A percentile compares a stretch with the other conserved stretches of the same genome.
These are phyloP conservation scores for Hypoxylon fuscum DNA, from an alignment of 495 filamentous ascomycete genomes.

Conservation along the genomic window DNA sequence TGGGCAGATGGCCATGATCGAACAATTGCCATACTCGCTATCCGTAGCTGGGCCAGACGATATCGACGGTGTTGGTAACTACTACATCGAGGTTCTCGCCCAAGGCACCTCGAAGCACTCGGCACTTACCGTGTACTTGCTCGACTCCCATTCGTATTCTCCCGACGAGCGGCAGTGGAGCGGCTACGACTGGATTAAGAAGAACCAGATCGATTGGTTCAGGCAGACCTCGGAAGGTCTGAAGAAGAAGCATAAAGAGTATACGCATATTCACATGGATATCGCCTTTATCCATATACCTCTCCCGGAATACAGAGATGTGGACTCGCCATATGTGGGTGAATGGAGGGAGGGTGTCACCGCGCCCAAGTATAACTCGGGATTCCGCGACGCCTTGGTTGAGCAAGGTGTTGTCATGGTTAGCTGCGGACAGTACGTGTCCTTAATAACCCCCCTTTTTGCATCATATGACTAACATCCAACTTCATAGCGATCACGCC, in stretches of 20 bases:
- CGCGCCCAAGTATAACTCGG: conserved; percentile 86
- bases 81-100: conserved; percentile 89
- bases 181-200: conserved; percentile 97
- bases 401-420: conserved; percentile 86
- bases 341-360: conserved; percentile 79
- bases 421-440: conserved; percentile 85
- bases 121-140: conserved; percentile 89
- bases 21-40: conserved; percentile 88
- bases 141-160: conserved; percentile 92
- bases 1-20: conserved; percentile 82
- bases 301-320: conserved; percentile 81
- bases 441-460: neutral
- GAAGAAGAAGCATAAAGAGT: conserved; percentile 75
- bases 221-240: conserved; percentile 74
- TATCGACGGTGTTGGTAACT: conserved; percentile 93
- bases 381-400: conserved; percentile 85
- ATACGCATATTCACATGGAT: conserved; percentile 92
- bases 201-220: conserved; percentile 95
- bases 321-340: conserved; percentile 64
- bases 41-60: conserved; percentile 81
- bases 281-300: conserved; percentile 98
- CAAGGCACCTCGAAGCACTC: conserved; percentile 81
- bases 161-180: conserved; percentile 84
- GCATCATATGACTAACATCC: conserved; percentile 13
- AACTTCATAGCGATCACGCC: conserved; percentile 75